A percentile compares a stretch with the other conserved stretches of the same genome.
Conservation (phyloP, 352 stramenopile species). For the Phytopythium montanum region DNA sequence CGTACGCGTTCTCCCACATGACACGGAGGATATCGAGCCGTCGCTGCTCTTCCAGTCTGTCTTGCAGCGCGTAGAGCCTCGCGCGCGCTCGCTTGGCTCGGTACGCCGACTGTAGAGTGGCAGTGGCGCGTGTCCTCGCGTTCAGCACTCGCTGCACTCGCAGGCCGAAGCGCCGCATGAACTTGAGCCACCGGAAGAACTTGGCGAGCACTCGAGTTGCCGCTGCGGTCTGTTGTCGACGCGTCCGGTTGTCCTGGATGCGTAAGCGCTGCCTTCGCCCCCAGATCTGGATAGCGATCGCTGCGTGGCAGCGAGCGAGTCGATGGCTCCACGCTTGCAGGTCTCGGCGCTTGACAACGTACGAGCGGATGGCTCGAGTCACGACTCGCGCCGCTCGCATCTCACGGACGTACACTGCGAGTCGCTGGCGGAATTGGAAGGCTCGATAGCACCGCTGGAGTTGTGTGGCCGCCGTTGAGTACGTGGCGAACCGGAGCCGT, state of each 20-base stretch:
- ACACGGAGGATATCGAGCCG: conserved; percentile 36
- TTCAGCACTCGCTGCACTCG: conserved; percentile 29
- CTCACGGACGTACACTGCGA: conserved; percentile 16
- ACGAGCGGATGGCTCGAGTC: conserved; percentile 27
- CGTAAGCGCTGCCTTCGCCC: conserved; percentile 3
- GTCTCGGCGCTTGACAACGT: conserved; percentile 31
- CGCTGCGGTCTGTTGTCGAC: background rate
- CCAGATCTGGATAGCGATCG: conserved; percentile 43
- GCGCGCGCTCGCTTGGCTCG: conserved; percentile 50
- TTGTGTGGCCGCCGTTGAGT: conserved; percentile 20
- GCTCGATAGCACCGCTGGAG: conserved; percentile 42
- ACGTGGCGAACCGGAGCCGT: conserved; percentile 27
- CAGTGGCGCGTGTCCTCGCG: conserved; percentile 24
- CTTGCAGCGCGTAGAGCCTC: conserved; percentile 59
- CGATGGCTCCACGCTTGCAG: conserved; percentile 35
- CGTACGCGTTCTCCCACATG: conserved; percentile 79
- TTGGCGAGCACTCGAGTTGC: conserved; percentile 10
- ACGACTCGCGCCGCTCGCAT: conserved; percentile 39
- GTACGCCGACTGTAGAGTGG: conserved; percentile 56
- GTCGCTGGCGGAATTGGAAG: conserved; percentile 31
- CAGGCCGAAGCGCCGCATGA: conserved; percentile 29
- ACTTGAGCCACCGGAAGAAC: conserved; percentile 43
- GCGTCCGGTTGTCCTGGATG: conserved; percentile 13
- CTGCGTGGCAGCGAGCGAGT: conserved; percentile 50
- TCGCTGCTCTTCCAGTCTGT: conserved; percentile 51